Evolutionary conservation across 2,329 filamentous ascomycete genomes (phyloP).

Genomic region (Aspergillus sp.): DNA sequence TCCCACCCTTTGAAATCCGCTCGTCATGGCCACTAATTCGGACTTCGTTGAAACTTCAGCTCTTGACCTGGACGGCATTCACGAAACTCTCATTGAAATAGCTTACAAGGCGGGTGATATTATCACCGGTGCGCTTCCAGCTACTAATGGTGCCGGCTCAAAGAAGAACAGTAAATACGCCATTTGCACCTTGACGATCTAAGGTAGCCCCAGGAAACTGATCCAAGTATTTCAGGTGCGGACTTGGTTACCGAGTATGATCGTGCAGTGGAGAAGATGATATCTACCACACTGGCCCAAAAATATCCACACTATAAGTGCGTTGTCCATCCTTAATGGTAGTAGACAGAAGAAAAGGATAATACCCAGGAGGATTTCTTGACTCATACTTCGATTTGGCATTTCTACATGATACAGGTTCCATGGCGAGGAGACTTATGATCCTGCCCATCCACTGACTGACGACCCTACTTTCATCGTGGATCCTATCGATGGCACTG

Average conservation of each 20-base stretch:
- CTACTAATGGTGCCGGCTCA: slow-evolving; percentile 30
- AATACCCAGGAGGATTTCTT: background rate
- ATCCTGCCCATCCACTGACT: slow-evolving; percentile 47
- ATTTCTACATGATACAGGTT: slow-evolving; percentile 29
- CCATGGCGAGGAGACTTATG: slow-evolving; percentile 56
- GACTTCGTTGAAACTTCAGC: slow-evolving; percentile 4
- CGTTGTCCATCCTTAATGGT: slow-evolving; percentile 10
- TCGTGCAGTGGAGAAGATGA: slow-evolving; percentile 53
- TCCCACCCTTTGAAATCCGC: too few relatives aligned
- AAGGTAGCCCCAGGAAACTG: background rate
- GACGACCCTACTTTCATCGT: slow-evolving; percentile 53
- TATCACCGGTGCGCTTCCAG: slow-evolving; percentile 38
- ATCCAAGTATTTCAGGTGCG: slow-evolving; percentile 36
- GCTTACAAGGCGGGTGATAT: slow-evolving; percentile 37
- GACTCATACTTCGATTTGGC: background rate
- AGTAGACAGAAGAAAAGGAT: background rate
- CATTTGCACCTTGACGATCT: background rate
- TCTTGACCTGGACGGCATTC: slow-evolving; percentile 30
- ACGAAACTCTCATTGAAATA: slow-evolving; percentile 35
- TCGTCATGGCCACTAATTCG: too few relatives aligned
- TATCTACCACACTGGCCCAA: slow-evolving; percentile 44
- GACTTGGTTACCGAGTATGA: slow-evolving; percentile 60
- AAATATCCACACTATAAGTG: slow-evolving; percentile 50
- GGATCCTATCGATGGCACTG: slow-evolving; percentile 60
- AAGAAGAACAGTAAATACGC: slow-evolving; percentile 40